Evolutionary conservation across 2,329 filamentous ascomycete genomes (phyloP).

Genomic region (Nigrospora osmanthi): DNA sequence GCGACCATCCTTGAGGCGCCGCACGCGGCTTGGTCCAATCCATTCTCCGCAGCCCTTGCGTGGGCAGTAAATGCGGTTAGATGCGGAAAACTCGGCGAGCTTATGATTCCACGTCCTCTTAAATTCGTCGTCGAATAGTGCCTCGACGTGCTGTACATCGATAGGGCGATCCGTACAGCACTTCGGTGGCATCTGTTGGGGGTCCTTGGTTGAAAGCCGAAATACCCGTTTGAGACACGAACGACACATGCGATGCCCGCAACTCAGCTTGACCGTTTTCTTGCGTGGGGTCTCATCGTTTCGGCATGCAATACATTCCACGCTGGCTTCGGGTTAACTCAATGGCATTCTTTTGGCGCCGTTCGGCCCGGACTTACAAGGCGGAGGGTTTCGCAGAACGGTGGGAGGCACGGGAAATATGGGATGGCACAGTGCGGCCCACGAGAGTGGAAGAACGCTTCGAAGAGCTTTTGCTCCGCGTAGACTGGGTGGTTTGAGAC

Average conservation of each 20-base stretch:
- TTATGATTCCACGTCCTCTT: slow-evolving; percentile 76
- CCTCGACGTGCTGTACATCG: slow-evolving; percentile 66
- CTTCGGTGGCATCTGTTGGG: slow-evolving; percentile 74
- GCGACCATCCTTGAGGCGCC: slow-evolving; percentile 46
- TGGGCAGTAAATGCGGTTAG: slow-evolving; percentile 73
- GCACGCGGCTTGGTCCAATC: slow-evolving; percentile 68
- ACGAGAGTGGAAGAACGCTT: slow-evolving; percentile 25
- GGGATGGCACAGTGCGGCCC: slow-evolving; percentile 19
- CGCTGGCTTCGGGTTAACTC: slow-evolving; percentile 32
- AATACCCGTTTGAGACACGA: slow-evolving; percentile 69
- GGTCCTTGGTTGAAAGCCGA: slow-evolving; percentile 66
- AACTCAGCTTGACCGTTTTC: slow-evolving; percentile 64
- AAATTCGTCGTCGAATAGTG: slow-evolving; percentile 64
- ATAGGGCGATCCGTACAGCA: slow-evolving; percentile 73
- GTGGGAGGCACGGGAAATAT: slow-evolving; percentile 12
- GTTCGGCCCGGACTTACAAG: slow-evolving; percentile 14
- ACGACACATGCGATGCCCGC: slow-evolving; percentile 76
- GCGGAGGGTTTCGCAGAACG: slow-evolving; percentile 16
- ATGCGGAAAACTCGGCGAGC: slow-evolving; percentile 67
- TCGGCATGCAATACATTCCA: slow-evolving; percentile 66
- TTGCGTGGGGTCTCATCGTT: slow-evolving; percentile 53
- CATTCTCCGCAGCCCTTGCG: slow-evolving; percentile 65
- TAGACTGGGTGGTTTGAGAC: slow-evolving; percentile 25
- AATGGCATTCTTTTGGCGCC: slow-evolving; percentile 12
- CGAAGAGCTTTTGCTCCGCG: slow-evolving; percentile 28